Evolutionary conservation across 371 early-diverging fungal genomes (phyloP).

Genomic region (Mucor circinelloides): DNA sequence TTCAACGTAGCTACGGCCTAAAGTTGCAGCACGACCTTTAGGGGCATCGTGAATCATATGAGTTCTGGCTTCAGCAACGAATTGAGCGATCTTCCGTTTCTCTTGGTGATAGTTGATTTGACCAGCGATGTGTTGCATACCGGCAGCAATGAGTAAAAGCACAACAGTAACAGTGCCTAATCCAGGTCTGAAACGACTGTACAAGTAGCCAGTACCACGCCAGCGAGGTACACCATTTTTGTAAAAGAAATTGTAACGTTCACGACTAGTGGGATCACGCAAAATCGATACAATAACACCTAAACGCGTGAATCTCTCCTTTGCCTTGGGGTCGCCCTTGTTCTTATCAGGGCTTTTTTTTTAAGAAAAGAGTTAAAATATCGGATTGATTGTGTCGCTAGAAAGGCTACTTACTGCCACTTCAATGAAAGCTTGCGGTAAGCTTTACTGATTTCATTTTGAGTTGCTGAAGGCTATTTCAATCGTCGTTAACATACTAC

Average conservation of each 20-base stretch:
- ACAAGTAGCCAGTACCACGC: slow-evolving; percentile 85
- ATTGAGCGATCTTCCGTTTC: slow-evolving; percentile 53
- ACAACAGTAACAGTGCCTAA: slow-evolving; percentile 63
- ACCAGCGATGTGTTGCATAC: slow-evolving; percentile 69
- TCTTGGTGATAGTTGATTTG: slow-evolving; percentile 69
- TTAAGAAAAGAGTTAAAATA: neutral
- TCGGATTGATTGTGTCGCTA: neutral
- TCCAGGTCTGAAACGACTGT: slow-evolving; percentile 81
- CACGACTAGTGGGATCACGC: slow-evolving; percentile 65
- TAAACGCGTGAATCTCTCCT: slow-evolving; percentile 69
- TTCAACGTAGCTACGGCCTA: slow-evolving; percentile 45
- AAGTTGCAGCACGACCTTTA: slow-evolving; percentile 44
- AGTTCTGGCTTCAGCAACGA: slow-evolving; percentile 41
- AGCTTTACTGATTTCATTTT: slow-evolving; percentile 78
- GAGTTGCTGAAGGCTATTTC: slow-evolving; percentile 62
- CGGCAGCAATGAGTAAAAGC: slow-evolving; percentile 54
- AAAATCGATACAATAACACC: slow-evolving; percentile 72
- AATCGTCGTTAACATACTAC: neutral
- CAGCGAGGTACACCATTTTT: slow-evolving; percentile 90
- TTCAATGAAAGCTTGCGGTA: slow-evolving; percentile 90
- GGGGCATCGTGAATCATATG: slow-evolving; percentile 39
- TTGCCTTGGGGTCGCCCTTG: slow-evolving; percentile 48
- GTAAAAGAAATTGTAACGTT: slow-evolving; percentile 83
- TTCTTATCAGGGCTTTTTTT: slow-evolving; percentile 79
- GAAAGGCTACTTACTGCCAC: slow-evolving; percentile 75